These are phyloP conservation scores for Penicillium sp. DNA, from an alignment of 2,329 filamentous ascomycete species.

Conservation along the genomic window DNA sequence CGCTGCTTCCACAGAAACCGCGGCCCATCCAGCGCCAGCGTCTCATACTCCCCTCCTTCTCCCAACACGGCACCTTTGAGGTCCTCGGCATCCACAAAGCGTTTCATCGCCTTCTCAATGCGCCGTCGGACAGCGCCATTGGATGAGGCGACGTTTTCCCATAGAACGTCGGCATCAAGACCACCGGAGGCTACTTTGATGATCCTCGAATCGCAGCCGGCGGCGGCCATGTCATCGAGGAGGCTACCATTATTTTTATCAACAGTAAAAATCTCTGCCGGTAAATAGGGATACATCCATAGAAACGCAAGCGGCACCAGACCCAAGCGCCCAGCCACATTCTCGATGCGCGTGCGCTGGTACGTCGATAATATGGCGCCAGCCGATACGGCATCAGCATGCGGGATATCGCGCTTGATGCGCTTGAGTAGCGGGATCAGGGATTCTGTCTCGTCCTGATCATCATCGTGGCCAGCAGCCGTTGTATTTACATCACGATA, in stretches of 20 bases:
- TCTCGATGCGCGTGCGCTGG: slow-evolving; percentile 93
- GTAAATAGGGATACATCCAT: slow-evolving; percentile 83
- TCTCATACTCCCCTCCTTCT: slow-evolving; percentile 96
- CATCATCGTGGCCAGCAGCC: neutral
- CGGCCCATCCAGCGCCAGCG: slow-evolving; percentile 79
- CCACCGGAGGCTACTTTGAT: slow-evolving; percentile 93
- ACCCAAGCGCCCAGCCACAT: slow-evolving; percentile 77
- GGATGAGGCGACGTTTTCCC: slow-evolving; percentile 65
- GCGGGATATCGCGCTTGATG: slow-evolving; percentile 66
- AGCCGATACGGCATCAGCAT: slow-evolving; percentile 80
- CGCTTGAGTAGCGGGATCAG: slow-evolving; percentile 69
- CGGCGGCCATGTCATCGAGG: slow-evolving; percentile 73
- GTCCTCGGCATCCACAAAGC: slow-evolving; percentile 53
- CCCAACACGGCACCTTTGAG: slow-evolving; percentile 71
- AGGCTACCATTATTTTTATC: slow-evolving; percentile 43
- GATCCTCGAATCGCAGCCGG: slow-evolving; percentile 80
- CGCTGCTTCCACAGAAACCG: slow-evolving; percentile 64
- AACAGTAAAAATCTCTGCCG: slow-evolving; percentile 28
- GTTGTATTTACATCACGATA: slow-evolving; percentile 50
- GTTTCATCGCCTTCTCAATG: slow-evolving; percentile 46
- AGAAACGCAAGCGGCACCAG: slow-evolving; percentile 79
- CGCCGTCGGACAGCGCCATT: slow-evolving; percentile 45
- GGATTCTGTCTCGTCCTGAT: slow-evolving; percentile 62
- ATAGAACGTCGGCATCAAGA: slow-evolving; percentile 74
- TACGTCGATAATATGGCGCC: slow-evolving; percentile 94